These are phyloP conservation scores for Dactylellina leptospora DNA, from an alignment of 2,329 filamentous ascomycete genomes.

Conservation along the genomic window DNA sequence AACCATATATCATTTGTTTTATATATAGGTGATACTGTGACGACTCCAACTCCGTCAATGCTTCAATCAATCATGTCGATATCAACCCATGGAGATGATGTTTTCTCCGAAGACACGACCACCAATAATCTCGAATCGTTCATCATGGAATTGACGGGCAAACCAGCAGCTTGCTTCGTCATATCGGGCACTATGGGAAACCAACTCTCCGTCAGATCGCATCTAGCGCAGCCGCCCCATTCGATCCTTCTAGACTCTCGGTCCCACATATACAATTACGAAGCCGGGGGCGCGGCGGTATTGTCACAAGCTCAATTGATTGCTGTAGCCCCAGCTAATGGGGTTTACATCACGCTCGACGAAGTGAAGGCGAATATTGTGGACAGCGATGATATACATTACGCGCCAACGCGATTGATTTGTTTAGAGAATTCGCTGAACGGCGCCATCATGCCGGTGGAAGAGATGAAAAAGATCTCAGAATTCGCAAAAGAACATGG, in stretches of 20 bases:
- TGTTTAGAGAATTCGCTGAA: constrained; percentile 62
- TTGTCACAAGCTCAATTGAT: constrained; percentile 54
- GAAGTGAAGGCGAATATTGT: constrained; percentile 60
- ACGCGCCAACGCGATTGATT: constrained; percentile 62
- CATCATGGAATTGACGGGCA: constrained; percentile 76
- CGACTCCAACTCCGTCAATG: constrained; percentile 82
- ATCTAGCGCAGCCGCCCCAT: constrained; percentile 81
- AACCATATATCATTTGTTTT: not conserved
- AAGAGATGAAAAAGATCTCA: constrained; percentile 59
- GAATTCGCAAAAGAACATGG: constrained; percentile 59
- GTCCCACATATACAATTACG: constrained; percentile 76
- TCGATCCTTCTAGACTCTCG: constrained; percentile 80
- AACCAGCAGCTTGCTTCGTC: constrained; percentile 80
- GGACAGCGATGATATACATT: constrained; percentile 62
- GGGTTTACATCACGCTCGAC: constrained; percentile 62
- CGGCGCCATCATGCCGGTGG: constrained; percentile 60
- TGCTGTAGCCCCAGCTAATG: constrained; percentile 60
- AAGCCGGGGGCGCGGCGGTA: constrained; percentile 66
- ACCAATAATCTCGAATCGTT: constrained; percentile 79
- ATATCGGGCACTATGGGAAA: constrained; percentile 95
- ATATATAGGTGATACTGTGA: constrained; percentile 68
- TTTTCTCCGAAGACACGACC: constrained; percentile 80
- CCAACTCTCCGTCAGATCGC: constrained; percentile 80
- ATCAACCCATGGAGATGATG: constrained; percentile 77
- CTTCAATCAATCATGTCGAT: constrained; percentile 77